Evolutionary conservation across 805 yeast genomes (phyloP).

Genomic region (Cyberlindnera galapagoensis): DNA sequence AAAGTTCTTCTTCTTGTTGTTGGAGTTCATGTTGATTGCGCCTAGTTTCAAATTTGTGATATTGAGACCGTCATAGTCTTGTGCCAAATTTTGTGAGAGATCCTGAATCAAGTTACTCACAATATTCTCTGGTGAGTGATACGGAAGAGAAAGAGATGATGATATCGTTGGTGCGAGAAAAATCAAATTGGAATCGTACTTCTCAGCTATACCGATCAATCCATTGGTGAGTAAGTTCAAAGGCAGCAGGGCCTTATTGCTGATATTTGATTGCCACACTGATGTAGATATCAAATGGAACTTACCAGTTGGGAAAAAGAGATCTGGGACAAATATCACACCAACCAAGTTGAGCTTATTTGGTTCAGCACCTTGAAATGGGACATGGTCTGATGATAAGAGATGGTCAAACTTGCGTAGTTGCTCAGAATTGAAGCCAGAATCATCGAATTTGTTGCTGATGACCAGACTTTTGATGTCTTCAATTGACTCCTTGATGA

Average conservation of each 20-base stretch:
- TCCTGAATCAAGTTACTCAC: constrained; percentile 39
- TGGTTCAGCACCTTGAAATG: constrained; percentile 52
- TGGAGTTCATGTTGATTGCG: constrained; percentile 34
- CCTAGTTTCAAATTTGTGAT: constrained; percentile 41
- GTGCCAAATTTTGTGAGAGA: constrained; percentile 31
- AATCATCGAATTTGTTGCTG: constrained; percentile 33
- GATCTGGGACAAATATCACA: constrained; percentile 63
- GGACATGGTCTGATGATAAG: constrained; percentile 47
- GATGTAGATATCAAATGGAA: constrained; percentile 46
- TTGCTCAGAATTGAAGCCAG: constrained; percentile 37
- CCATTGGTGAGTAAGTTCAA: constrained; percentile 49
- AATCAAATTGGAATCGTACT: constrained; percentile 43
- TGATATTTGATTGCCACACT: constrained; percentile 44
- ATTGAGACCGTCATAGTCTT: constrained; percentile 34
- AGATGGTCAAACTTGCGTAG: constrained; percentile 42
- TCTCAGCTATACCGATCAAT: constrained; percentile 45
- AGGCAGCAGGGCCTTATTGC: constrained; percentile 41
- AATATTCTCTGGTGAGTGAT: constrained; percentile 57
- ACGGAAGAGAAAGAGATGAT: constrained; percentile 48
- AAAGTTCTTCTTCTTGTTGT: constrained; percentile 14
- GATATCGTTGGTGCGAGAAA: constrained; percentile 51
- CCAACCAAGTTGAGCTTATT: constrained; percentile 56
- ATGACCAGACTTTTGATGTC: constrained; percentile 66
- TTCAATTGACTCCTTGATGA: constrained; percentile 53
- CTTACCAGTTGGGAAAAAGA: constrained; percentile 63